Evolutionary conservation across 768 basidiomycete species (phyloP).

Genomic region (Collybia sordida): DNA sequence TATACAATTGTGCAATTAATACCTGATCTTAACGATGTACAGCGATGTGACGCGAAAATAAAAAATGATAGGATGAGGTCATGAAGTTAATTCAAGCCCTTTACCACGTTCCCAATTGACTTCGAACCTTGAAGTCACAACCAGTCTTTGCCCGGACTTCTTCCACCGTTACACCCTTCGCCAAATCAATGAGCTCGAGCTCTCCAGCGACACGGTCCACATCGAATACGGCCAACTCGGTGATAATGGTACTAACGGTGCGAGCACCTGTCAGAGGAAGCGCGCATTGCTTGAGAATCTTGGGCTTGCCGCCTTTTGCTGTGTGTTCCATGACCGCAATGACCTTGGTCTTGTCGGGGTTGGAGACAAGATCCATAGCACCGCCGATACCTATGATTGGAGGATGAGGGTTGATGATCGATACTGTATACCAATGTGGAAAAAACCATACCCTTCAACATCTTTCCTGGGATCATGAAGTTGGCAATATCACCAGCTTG

Average conservation of each 20-base stretch:
- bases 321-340: slow-evolving; percentile 90
- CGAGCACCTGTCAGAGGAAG: slow-evolving; percentile 89
- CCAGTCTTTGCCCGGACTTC: slow-evolving; percentile 88
- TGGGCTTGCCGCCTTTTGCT: slow-evolving; percentile 86
- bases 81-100: background rate
- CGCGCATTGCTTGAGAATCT: slow-evolving; percentile 78
- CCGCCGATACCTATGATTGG: slow-evolving; percentile 79
- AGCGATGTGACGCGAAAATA: too few relatives aligned
- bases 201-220: slow-evolving; percentile 76
- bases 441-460: slow-evolving; percentile 63
- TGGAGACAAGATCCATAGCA: slow-evolving; percentile 95
- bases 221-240: slow-evolving; percentile 88
- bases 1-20: too few relatives aligned
- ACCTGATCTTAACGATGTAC: too few relatives aligned
- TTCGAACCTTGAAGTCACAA: slow-evolving; percentile 70
- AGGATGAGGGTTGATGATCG: background rate
- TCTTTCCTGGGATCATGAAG: slow-evolving; percentile 97
- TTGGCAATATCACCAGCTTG: slow-evolving; percentile 93
- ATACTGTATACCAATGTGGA: background rate
- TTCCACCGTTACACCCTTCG: slow-evolving; percentile 81
- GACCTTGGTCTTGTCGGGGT: slow-evolving; percentile 92
- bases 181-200: slow-evolving; percentile 77
- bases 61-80: too few relatives aligned
- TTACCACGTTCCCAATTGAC: slow-evolving; percentile 49
- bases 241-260: slow-evolving; percentile 88